Percentiles rank a stretch among this genome's conserved stretches.
phyloP scores from a whole-genome alignment of 169 alveolate species.

The Amoebophrya sp. region DNA sequence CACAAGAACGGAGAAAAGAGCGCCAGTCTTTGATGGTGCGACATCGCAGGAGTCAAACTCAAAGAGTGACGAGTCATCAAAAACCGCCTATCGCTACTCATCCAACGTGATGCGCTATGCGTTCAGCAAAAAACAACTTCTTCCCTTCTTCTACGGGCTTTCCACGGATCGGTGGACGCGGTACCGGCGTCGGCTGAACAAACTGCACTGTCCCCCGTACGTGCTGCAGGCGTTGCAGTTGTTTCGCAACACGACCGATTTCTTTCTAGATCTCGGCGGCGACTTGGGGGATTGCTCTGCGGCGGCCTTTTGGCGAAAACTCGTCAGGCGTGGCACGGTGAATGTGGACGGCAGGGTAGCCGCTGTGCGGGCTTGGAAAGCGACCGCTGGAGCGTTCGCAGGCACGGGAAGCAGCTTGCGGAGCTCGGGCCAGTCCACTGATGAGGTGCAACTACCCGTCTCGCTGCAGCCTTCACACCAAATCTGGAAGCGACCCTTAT shows the following conservation, averaged over 20 bases:
- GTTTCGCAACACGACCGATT: neutral
- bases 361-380: neutral
- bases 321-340: neutral
- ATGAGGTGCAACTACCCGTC: neutral
- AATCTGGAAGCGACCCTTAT: too few relatives aligned
- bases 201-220: neutral
- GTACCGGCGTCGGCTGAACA: neutral
- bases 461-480: neutral
- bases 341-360: neutral
- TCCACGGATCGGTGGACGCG: neutral
- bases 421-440: neutral
- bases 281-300: neutral
- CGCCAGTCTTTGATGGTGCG: too few relatives aligned
- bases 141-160: neutral
- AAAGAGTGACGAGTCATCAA: too few relatives aligned
- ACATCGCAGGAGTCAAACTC: too few relatives aligned
- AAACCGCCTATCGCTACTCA: too few relatives aligned
- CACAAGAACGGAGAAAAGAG: too few relatives aligned
- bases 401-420: neutral
- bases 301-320: neutral
- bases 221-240: neutral
- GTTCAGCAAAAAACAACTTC: neutral
- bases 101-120: neutral
- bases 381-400: neutral
- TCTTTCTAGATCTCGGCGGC: neutral